Evolutionary conservation across 2,329 filamentous ascomycete genomes (phyloP), one percentile per base, ranked within the genome.

Genomic region (Trichoderma arundinaceum): DNA sequence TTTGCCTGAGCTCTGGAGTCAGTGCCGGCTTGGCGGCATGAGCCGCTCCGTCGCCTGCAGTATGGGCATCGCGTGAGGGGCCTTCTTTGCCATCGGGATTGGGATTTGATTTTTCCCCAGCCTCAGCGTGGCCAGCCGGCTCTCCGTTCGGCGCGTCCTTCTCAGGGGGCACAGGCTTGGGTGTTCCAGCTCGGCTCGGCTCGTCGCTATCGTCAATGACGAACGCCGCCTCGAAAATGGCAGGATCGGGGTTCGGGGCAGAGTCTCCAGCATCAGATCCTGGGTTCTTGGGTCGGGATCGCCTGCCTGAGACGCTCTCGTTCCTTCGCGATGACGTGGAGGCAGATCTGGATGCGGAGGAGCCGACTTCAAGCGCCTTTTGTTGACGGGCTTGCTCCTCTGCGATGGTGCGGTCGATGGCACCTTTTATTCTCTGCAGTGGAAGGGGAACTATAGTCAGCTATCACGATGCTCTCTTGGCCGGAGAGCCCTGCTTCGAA

Each of bases 351-450:
- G 79, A 77, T 73, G 77, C 72, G 72, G 79, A 78, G 72, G 79
- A 78, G 70, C 77, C 73, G 71, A 84, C 78, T 60, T 82, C 81
- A 5, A 82, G 76, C 68, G 82, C 71, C 58, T 82, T 78, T 75
- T 93, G 90, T 75, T 93, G 90, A 66, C 92, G 90, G 66, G 92
- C 91, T 79, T 96, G 92, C 80, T 97, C 94, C 80, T 97, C 92
- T 73, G 92, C 91, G 73, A 97, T 95, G 73, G 90, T 90, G 72
- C 89, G 88, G 76, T 96, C 92, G 76, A 96, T 92, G 67, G 90
- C 91, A 73, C 90, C 91, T 80, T 92, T 91, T 72, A 96, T 83
- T 82, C 91, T 87, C 91, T 95, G 75, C 19, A 17, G 13, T 43
- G 51, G n/a, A 7, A 19, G 32, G n/a, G 1, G 3, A 44, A 8